These are phyloP conservation scores for Mucor indicus DNA, from an alignment of 371 early-diverging fungal genomes.

Conservation along the genomic window DNA sequence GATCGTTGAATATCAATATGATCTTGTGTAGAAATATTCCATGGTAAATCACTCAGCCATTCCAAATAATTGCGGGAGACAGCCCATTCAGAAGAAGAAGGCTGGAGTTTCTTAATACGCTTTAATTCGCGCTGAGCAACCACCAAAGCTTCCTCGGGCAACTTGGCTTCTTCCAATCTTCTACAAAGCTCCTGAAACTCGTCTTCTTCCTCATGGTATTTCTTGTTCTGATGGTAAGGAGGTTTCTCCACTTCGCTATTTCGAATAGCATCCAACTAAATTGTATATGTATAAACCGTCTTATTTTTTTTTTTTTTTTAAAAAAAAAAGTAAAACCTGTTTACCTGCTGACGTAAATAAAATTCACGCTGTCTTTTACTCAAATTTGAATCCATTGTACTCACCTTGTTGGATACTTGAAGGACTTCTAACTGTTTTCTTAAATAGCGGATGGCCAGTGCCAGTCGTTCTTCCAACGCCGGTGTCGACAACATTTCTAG, in stretches of 20 bases:
- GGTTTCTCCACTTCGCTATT: constrained; percentile 52
- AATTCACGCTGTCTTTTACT: constrained; percentile 79
- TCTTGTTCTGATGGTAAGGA: no score
- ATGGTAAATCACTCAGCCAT: constrained; percentile 75
- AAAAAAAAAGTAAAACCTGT: background rate
- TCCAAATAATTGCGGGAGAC: constrained; percentile 76
- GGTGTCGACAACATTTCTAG: no score
- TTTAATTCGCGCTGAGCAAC: constrained; percentile 68
- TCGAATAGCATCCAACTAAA: constrained; percentile 14
- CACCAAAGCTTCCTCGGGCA: constrained; percentile 64
- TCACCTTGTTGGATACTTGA: no score
- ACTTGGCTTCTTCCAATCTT: constrained; percentile 51
- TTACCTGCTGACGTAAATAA: constrained; percentile 75
- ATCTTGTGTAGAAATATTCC: constrained; percentile 38
- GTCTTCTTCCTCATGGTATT: constrained; percentile 48
- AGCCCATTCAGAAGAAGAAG: constrained; percentile 76
- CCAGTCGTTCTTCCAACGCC: no score
- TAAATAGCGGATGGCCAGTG: no score
- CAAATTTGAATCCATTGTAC: constrained; percentile 55
- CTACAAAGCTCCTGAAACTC: constrained; percentile 59
- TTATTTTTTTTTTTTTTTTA: no score
- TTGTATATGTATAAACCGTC: background rate
- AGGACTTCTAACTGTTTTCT: no score
- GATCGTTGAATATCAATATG: constrained; percentile 66
- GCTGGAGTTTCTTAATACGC: constrained; percentile 69